These are phyloP conservation scores for Trifolium repens DNA, from an alignment of 306 rosid species.

Conservation along the genomic window DNA sequence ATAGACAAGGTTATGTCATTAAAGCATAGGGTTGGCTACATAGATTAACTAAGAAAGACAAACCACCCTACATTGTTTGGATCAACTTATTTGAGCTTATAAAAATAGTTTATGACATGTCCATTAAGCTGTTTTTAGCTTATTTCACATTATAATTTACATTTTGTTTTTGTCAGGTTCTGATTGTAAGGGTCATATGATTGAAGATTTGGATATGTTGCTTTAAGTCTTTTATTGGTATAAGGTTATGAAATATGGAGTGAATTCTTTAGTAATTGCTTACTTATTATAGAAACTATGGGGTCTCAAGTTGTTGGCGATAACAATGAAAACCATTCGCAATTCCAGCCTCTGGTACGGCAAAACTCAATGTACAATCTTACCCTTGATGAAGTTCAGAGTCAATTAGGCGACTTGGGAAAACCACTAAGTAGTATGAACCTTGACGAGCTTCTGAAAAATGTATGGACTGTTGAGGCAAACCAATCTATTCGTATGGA, in stretches of 20 bases:
- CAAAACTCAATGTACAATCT: slow-evolving; percentile 87
- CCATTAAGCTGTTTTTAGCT: neutral
- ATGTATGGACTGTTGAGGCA: slow-evolving; percentile 82
- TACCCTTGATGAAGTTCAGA: slow-evolving; percentile 91
- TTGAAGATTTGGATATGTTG: slow-evolving; percentile 35
- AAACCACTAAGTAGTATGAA: slow-evolving; percentile 95
- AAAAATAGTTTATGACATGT: neutral
- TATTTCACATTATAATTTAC: slow-evolving; percentile 37
- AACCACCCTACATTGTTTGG: neutral
- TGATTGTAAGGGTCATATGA: slow-evolving; percentile 25
- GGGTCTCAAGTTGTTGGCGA: slow-evolving; percentile 82
- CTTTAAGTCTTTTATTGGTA: neutral
- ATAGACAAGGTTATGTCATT: neutral
- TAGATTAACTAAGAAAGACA: neutral
- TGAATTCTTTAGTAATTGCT: slow-evolving; percentile 44
- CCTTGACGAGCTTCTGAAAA: slow-evolving; percentile 95
- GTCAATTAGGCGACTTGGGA: slow-evolving; percentile 88
- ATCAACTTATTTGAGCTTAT: neutral
- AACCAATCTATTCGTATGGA: slow-evolving; percentile 62
- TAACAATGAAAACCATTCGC: slow-evolving; percentile 70
- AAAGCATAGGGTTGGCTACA: neutral
- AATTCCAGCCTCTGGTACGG: slow-evolving; percentile 62
- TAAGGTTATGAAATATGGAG: slow-evolving; percentile 32
- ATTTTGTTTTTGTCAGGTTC: slow-evolving; percentile 46
- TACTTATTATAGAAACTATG: slow-evolving; percentile 73